A percentile compares a stretch with the other conserved stretches of the same genome.
Evolutionary conservation across 225 moss, liverwort and hornwort species (phyloP).

Genomic region (Polytrichum commune): DNA sequence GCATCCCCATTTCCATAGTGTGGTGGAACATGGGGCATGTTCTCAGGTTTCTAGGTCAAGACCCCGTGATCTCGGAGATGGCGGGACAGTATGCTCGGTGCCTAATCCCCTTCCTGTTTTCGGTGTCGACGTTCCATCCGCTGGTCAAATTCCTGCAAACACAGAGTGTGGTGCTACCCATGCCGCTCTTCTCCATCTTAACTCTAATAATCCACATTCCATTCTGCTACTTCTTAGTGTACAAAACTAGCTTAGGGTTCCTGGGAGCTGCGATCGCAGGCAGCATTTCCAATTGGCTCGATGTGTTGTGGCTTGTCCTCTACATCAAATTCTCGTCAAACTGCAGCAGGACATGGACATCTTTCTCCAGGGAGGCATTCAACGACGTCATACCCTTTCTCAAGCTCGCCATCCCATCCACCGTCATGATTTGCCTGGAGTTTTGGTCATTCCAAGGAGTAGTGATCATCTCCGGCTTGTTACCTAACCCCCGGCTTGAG

Average conservation of each 20-base stretch:
- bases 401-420: conserved; percentile 57
- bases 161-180: conserved; percentile 65
- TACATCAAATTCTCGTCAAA: conserved; percentile 44
- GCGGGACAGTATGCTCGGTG: conserved; percentile 53
- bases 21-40: conserved; percentile 55
- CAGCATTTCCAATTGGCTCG: conserved; percentile 42
- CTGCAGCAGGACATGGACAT: conserved; percentile 60
- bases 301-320: conserved; percentile 23
- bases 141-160: conserved; percentile 63
- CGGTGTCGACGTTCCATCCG: conserved; percentile 47
- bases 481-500: conserved; percentile 70
- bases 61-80: conserved; percentile 44
- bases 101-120: conserved; percentile 55
- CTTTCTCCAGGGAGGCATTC: conserved; percentile 59
- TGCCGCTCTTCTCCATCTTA: conserved; percentile 40
- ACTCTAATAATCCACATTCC: conserved; percentile 48
- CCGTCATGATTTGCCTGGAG: conserved; percentile 75
- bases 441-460: conserved; percentile 63
- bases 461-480: conserved; percentile 59
- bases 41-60: conserved; percentile 51
- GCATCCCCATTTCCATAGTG: conserved; percentile 34
- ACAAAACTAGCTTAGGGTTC: conserved; percentile 39
- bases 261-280: conserved; percentile 53
- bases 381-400: conserved; percentile 47
- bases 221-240: conserved; percentile 56